Conservation (phyloP, 73 alveolate genomes). For the Blepharisma japonicum region DNA sequence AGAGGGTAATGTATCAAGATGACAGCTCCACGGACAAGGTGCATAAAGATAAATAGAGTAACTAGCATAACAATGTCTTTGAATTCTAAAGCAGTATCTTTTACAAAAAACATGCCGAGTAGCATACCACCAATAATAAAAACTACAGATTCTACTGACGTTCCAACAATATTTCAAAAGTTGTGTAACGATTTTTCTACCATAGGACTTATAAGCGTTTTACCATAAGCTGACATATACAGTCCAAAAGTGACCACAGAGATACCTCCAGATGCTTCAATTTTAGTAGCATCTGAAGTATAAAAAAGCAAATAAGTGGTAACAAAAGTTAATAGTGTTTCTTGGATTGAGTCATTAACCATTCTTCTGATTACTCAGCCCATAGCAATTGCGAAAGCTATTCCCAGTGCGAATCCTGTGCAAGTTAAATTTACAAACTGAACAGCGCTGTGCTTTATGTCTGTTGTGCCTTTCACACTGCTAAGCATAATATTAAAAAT, state of each 20-base stretch:
- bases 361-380: slow-evolving; percentile 55
- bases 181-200: slow-evolving; percentile 55
- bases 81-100: slow-evolving; percentile 35
- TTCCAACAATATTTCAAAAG: slow-evolving; percentile 57
- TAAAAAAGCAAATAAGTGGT: slow-evolving; percentile 55
- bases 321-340: slow-evolving; percentile 52
- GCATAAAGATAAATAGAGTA: slow-evolving; percentile 57
- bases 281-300: slow-evolving; percentile 50
- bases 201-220: slow-evolving; percentile 50
- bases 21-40: slow-evolving; percentile 45
- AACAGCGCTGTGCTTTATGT: not conserved
- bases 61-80: slow-evolving; percentile 51
- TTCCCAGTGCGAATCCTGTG: slow-evolving; percentile 67
- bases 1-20: slow-evolving; percentile 46
- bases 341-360: slow-evolving; percentile 56
- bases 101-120: slow-evolving; percentile 47
- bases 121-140: slow-evolving; percentile 61
- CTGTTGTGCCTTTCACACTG: slow-evolving; percentile 38
- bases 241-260: slow-evolving; percentile 61
- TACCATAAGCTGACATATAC: slow-evolving; percentile 61
- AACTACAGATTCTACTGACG: slow-evolving; percentile 51
- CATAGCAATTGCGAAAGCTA: slow-evolving; percentile 41
- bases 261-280: slow-evolving; percentile 50
- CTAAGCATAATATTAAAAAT: slow-evolving; percentile 52
- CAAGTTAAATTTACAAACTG: slow-evolving; percentile 31